A percentile compares a stretch with the other conserved stretches of the same genome.
phyloP scores from a whole-genome alignment of 192 early-diverging fungal species.

The Gamsiella multidivaricata region DNA sequence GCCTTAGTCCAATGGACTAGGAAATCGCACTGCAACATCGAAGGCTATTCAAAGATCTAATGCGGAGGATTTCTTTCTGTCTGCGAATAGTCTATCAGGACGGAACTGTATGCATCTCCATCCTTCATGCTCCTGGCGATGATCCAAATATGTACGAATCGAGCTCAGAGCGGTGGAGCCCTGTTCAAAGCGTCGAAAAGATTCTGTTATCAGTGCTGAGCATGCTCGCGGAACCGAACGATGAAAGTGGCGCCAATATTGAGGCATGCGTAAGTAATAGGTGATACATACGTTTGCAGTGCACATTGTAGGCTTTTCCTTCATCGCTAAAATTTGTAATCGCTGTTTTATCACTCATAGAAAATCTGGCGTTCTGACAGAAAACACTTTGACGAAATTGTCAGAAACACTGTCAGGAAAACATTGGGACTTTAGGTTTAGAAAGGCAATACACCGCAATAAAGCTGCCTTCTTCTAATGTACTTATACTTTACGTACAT shows the following conservation, averaged over 20 bases:
- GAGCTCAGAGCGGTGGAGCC: conserved; percentile 95
- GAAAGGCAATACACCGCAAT: too few species aligned
- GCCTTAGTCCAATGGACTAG: too few species aligned
- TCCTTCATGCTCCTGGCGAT: conserved; percentile 96
- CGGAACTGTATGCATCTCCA: conserved; percentile 98
- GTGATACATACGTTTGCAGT: too few species aligned
- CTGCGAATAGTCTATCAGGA: conserved; percentile 81
- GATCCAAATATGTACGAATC: conserved; percentile 98
- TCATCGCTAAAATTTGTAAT: not conserved
- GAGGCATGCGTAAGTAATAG: conserved; percentile 85
- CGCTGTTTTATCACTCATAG: conserved; percentile 21
- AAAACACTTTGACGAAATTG: conserved; percentile 83
- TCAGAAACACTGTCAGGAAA: conserved; percentile 77
- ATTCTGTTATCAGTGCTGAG: conserved; percentile 93
- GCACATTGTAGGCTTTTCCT: too few species aligned
- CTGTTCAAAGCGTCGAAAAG: conserved; percentile 99
- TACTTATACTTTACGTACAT: too few species aligned
- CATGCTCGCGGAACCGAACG: conserved; percentile 98
- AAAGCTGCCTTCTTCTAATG: too few species aligned
- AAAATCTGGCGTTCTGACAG: conserved; percentile 95
- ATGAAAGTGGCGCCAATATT: conserved; percentile 98
- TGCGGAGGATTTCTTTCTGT: too few species aligned
- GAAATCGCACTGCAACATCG: too few species aligned
- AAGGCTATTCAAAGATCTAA: too few species aligned
- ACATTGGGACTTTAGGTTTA: conserved; percentile 77